Conservation (phyloP, 129 eudicot genomes). For the Flaveria sonorensis region DNA sequence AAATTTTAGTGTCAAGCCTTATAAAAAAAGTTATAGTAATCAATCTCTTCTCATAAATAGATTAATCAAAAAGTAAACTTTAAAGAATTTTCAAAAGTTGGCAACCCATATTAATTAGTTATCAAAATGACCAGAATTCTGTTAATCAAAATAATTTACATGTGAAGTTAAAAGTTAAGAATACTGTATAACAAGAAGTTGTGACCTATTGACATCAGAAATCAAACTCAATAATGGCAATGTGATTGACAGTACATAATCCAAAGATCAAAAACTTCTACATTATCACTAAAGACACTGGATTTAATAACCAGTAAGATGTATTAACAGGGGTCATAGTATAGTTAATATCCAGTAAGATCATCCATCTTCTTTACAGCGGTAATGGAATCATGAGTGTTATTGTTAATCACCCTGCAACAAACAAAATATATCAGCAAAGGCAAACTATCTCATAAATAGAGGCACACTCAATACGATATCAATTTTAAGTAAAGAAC, state of each 20-base stretch:
- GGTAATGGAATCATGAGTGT: slow-evolving; percentile 16
- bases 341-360: neutral
- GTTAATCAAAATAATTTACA: no score
- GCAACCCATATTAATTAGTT: no score
- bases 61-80: no score
- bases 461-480: neutral
- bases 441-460: neutral
- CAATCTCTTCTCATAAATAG: no score
- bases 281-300: neutral
- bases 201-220: neutral
- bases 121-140: no score
- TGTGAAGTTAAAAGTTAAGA: neutral
- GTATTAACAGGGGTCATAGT: neutral
- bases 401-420: slow-evolving; percentile 33
- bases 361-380: slow-evolving; percentile 22
- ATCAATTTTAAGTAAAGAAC: neutral
- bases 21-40: no score
- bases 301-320: neutral
- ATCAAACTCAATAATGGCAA: neutral
- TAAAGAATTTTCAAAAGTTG: no score
- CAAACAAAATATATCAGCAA: slow-evolving; percentile 19
- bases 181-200: neutral
- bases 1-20: no score
- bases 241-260: neutral
- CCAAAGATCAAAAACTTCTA: neutral